Evolutionary conservation across 2,329 filamentous ascomycete species (phyloP), one percentile per base, ranked within the genome.

Genomic region (Arachnopeziza araneosa): DNA sequence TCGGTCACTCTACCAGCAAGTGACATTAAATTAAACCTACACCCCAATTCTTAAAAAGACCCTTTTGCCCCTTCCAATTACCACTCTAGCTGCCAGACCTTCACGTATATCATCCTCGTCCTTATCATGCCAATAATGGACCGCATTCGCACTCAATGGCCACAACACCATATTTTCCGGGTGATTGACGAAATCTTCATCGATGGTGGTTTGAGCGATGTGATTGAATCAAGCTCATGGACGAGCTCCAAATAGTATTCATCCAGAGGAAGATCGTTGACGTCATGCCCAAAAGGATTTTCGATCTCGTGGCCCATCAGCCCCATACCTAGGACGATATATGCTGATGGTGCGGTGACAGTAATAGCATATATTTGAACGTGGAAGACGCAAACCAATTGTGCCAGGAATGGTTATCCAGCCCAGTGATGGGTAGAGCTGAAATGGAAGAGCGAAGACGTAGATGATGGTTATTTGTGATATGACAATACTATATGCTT

Each of bases 401-500:
- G 36, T 88, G 44, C 86, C 90, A 0, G 90, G 90, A 64, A 95
- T 93, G 14, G 90, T 87, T 64, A 92, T 80, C 87, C 88, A 95
- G 9, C 75, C 67, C 0, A 96, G 83, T 2, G 75, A 72, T 0
- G 73, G 71, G 70, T 84, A 83, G 7, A 96, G 83, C 75, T 96
- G 91, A 80, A 95, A 95, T 6, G 91, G 91, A 1, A 96, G 81
- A 32, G 91, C 80, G 67, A 91, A 76, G 56, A 95, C 86, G 75
- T 96, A 96, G 56, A 92, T 83, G 84, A 89, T 92, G 32, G 91
- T 91, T 70, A 95, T 93, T 73, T 96, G 91, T 22, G 87, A 86
- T 72, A 95, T 93, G 68, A 90, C 85, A 68, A 96, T 95, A 65
- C 83, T 85, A 77, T 95, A 96, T 53, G 90, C 91, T 59, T 91